Percentiles rank a stretch among this genome's conserved stretches.
phyloP scores from a whole-genome alignment of 495 filamentous ascomycete species.

The Neurospora discreta region DNA sequence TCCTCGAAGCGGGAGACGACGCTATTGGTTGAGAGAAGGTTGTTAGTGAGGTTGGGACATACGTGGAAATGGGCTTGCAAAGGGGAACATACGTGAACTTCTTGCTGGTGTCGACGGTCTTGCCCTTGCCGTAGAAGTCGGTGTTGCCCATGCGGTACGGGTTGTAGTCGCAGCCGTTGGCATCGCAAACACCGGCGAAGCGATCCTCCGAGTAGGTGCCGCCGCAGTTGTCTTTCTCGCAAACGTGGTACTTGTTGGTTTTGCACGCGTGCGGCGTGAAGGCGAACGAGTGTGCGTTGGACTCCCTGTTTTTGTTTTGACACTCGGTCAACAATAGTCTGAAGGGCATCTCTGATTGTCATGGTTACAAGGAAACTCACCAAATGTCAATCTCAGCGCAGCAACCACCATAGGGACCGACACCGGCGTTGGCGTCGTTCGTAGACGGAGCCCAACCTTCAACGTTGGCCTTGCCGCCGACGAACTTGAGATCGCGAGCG shows the following conservation, averaged over 20 bases:
- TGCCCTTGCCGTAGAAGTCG: conserved; percentile 52
- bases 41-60: background rate
- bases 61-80: background rate
- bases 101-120: conserved; percentile 52
- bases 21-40: background rate
- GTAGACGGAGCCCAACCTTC: conserved; percentile 32
- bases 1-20: conserved; percentile 59
- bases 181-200: conserved; percentile 55
- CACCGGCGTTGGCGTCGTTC: conserved; percentile 46
- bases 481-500: conserved; percentile 42
- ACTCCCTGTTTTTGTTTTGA: conserved; percentile 31
- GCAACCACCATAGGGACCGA: conserved; percentile 41
- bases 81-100: conserved; percentile 40
- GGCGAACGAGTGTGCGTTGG: conserved; percentile 53
- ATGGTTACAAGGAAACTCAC: background rate
- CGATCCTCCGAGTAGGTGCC: conserved; percentile 42
- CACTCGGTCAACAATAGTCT: background rate
- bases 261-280: conserved; percentile 60
- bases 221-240: conserved; percentile 37
- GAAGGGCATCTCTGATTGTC: too few relatives aligned
- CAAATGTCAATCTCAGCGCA: conserved; percentile 67
- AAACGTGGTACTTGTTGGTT: conserved; percentile 46
- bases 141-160: conserved; percentile 55
- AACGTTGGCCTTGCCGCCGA: conserved; percentile 45
- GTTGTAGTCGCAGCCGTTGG: conserved; percentile 70